phyloP scores from a whole-genome alignment of 805 yeast genomes.

The Kodamaea jinghongensis region DNA sequence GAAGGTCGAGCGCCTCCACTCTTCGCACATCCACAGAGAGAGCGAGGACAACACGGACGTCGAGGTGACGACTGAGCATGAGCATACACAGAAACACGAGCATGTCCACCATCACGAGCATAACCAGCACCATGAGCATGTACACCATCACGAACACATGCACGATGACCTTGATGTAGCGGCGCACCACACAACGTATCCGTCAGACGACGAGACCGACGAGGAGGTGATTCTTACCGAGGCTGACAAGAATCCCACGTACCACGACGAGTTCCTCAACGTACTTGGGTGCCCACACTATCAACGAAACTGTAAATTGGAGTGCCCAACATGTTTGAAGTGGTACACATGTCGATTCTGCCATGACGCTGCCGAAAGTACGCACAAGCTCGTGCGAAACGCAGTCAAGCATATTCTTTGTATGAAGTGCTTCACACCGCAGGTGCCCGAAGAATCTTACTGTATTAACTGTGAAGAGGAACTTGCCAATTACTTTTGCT shows the following conservation, averaged over 20 bases:
- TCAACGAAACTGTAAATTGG: slow-evolving; percentile 77
- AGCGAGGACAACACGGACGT: no score
- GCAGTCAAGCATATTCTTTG: slow-evolving; percentile 71
- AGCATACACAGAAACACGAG: no score
- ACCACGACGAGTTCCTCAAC: slow-evolving; percentile 40
- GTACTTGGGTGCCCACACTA: slow-evolving; percentile 81
- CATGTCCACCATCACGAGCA: no score
- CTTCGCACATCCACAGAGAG: no score
- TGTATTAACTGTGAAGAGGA: slow-evolving; percentile 67
- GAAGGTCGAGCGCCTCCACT: no score
- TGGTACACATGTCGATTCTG: slow-evolving; percentile 87
- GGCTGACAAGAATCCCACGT: slow-evolving; percentile 48
- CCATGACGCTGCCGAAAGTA: slow-evolving; percentile 59
- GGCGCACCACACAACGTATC: no score
- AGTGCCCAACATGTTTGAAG: slow-evolving; percentile 68
- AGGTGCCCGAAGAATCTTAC: slow-evolving; percentile 61
- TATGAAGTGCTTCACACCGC: slow-evolving; percentile 76
- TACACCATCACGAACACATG: no score
- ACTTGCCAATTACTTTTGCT: slow-evolving; percentile 77
- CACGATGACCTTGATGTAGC: no score
- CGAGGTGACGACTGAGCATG: no score
- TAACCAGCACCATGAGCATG: no score
- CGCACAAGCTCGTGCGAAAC: slow-evolving; percentile 50
- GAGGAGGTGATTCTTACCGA: slow-evolving; percentile 49
- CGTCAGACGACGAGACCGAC: slow-evolving; percentile 13